Evolutionary conservation across 352 stramenopile genomes (phyloP).

Genomic region (Phytophthora ohioensis): DNA sequence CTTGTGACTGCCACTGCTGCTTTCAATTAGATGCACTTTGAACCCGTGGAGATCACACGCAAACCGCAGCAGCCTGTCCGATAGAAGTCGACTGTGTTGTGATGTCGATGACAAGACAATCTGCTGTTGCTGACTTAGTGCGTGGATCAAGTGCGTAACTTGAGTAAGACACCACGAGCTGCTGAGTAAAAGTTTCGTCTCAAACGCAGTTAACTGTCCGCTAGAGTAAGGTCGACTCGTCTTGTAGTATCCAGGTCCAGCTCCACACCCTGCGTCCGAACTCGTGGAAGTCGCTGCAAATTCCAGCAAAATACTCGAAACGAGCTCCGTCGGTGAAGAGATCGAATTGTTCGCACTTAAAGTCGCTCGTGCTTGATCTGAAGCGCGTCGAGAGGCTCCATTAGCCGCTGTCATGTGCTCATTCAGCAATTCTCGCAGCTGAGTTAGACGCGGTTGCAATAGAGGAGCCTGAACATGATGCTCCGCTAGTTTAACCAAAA

Average conservation of each 20-base stretch:
- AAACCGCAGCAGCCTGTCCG: slow-evolving; percentile 44
- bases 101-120: slow-evolving; percentile 38
- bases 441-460: slow-evolving; percentile 27
- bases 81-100: slow-evolving; percentile 11
- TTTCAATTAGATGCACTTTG: slow-evolving; percentile 36
- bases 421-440: slow-evolving; percentile 35
- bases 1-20: background rate
- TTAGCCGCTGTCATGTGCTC: slow-evolving; percentile 29
- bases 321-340: slow-evolving; percentile 15
- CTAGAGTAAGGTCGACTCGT: slow-evolving; percentile 13
- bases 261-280: background rate
- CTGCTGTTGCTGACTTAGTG: slow-evolving; percentile 39
- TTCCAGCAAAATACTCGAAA: slow-evolving; percentile 33
- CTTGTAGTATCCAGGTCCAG: background rate
- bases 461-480: slow-evolving; percentile 33
- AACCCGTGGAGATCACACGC: slow-evolving; percentile 49
- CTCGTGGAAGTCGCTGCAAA: slow-evolving; percentile 23
- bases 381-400: slow-evolving; percentile 30
- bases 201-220: slow-evolving; percentile 15
- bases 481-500: slow-evolving; percentile 44
- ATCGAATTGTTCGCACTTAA: background rate
- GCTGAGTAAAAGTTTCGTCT: slow-evolving; percentile 40
- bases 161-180: slow-evolving; percentile 50
- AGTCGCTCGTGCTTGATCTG: slow-evolving; percentile 11
- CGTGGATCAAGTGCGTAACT: slow-evolving; percentile 47